Evolutionary conservation across 331 rosid genomes (phyloP).

Genomic region (Malus hybrid): DNA sequence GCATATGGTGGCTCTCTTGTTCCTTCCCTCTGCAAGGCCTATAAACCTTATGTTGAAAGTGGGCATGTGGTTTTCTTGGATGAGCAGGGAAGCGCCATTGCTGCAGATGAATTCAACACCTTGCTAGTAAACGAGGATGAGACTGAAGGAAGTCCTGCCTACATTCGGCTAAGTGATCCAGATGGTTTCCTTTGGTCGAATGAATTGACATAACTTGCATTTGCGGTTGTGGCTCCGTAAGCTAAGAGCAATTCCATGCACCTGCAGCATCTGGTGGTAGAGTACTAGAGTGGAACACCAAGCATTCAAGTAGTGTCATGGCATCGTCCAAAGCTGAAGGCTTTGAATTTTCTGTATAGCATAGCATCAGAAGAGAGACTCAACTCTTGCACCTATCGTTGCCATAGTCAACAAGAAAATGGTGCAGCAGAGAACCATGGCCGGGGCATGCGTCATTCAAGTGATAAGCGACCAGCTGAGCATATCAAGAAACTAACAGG

Average conservation of each 20-base stretch:
- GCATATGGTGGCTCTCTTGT: too few relatives aligned
- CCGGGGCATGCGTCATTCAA: background rate
- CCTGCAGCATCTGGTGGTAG: background rate
- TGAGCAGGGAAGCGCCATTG: conserved; percentile 35
- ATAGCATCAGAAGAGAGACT: background rate
- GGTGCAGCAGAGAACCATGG: background rate
- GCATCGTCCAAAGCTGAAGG: background rate
- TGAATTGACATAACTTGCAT: conserved; percentile 77
- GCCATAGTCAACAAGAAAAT: background rate
- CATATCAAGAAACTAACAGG: background rate
- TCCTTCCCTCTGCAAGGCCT: too few relatives aligned
- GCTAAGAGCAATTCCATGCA: background rate
- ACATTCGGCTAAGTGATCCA: conserved; percentile 77
- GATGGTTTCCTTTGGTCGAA: conserved; percentile 91
- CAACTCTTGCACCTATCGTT: background rate
- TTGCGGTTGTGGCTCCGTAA: conserved; percentile 58
- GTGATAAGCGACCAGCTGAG: background rate
- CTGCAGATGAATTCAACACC: conserved; percentile 30
- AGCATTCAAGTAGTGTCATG: background rate
- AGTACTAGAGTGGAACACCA: background rate
- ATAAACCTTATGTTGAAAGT: too few relatives aligned
- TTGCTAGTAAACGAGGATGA: conserved; percentile 12
- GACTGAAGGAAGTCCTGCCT: conserved; percentile 21
- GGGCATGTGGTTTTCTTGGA: too few relatives aligned
- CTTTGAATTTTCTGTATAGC: background rate